Base-by-base conservation (phyloP, 2,329 filamentous ascomycete genomes). In the Colletotrichum sp. region DNA sequence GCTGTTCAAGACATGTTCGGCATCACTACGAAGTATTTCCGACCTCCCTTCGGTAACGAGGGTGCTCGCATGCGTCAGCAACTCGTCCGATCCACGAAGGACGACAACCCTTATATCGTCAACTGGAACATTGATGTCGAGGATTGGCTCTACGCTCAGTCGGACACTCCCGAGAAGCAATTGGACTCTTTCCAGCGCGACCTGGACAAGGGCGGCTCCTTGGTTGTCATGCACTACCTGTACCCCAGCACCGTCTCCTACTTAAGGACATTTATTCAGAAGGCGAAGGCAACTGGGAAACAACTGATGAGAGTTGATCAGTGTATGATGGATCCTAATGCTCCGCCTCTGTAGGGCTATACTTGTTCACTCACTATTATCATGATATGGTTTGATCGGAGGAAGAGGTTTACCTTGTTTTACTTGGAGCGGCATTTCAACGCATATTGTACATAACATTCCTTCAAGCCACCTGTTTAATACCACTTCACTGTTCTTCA, bases 41-140 rank as follows among this genome's bases (percentile, higher is more conserved):
- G 93, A 8, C 92, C 93, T 8, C 93, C 93, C 0, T 95, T 93
- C 80, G 93, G 93, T 65, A 93, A 88, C 44, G 90, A 94, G 80
- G 93, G 92, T 36, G 92, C 92, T 1, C 89, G 92, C 62, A 92
- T 93, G 85, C 89, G 93, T 5, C 90, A 93, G 81, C 88, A 91
- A 44, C 87, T 94, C n/a, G 89, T 91, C 0, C 85, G 86, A 3
- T 87, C 89, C 0, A 86, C 89, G 44, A 83, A 82, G 21, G 87
- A 88, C 21, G 84, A 87, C 5, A 86, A 90, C 18, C 88, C 91
- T 1, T 89, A 90, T 78, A 90, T 94, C 62, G 89, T 94, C 68
- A 92, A 91, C 81, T 94, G 93, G 93, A 92, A 89, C 80, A 91
- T 95, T 60, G 93, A 95, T 79, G 90, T 94, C 26, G 91, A 94